Evolutionary conservation across 495 filamentous ascomycete genomes (phyloP), one percentile per base, ranked within the genome.

Genomic region (Penicillium coffeae): DNA sequence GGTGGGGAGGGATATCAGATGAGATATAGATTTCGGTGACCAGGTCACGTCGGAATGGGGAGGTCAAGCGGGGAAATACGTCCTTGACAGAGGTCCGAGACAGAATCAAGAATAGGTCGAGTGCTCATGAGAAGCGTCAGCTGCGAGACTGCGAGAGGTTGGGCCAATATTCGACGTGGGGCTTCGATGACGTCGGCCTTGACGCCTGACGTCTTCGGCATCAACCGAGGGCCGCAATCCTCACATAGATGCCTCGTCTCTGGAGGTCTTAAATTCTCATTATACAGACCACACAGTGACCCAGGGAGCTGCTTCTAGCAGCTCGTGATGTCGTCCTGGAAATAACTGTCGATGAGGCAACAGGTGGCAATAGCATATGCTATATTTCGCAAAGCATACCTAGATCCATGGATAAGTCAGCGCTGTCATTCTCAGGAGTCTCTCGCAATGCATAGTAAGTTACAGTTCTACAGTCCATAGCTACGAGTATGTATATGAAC

Each of bases 101-200:
- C 21, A 30, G 21, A 34, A 40, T n/a, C 32, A 21, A 27, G 45
- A 25, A 42, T 30, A 32, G 40, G 45, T 14, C 6, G 30, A n/a
- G 27, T 21, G 37, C 19, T 20, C 27, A 4, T 19, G 34, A 18
- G 5, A 37, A 12, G 15, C 15, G 14, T 25, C 16, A 39, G 38
- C 38, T 37, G 39, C 39, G 27, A 43, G 36, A 14, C 19, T 37
- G 16, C 30, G 20, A 16, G 30, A 42, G 32, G 20, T 50, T 50
- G 35, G 35, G 33, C 27, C 30, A 42, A 25, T 20, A 40, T 21
- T 40, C 38, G 33, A 52, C 49, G 49, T 52, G 49, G 49, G 42
- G 49, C 49, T 6, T 35, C 41, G 47, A 56, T 56, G 53, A 56
- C 53, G 53, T 56, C 48, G 53, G 40, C 47, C 41, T 54, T 46